Evolutionary conservation across 148 eudicot species (phyloP).

Genomic region (Suaeda aralocaspica): DNA sequence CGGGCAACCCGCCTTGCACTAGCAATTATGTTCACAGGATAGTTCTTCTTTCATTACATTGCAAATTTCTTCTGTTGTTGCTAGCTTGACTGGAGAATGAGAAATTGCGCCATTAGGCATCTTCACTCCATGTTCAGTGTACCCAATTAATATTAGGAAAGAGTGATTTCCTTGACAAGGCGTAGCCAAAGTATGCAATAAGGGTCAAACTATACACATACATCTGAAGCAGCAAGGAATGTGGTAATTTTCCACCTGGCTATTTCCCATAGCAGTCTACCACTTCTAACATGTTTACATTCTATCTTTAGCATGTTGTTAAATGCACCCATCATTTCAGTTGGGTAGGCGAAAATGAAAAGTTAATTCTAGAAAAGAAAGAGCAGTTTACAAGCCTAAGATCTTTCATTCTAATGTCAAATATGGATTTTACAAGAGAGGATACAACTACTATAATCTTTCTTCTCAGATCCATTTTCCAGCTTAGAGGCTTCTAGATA

Average conservation of each 20-base stretch:
- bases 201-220: constrained; percentile 39
- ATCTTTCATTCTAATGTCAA: constrained; percentile 43
- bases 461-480: constrained; percentile 45
- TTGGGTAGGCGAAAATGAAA: constrained; percentile 58
- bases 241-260: constrained; percentile 52
- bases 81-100: constrained; percentile 34
- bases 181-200: constrained; percentile 52
- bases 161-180: constrained; percentile 48
- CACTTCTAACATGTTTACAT: constrained; percentile 46
- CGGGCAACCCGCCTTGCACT: constrained; percentile 70
- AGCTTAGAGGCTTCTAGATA: constrained; percentile 40
- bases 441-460: constrained; percentile 35
- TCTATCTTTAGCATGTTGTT: constrained; percentile 31
- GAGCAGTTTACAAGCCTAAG: constrained; percentile 42
- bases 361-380: constrained; percentile 47
- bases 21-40: constrained; percentile 63
- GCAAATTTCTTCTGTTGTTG: constrained; percentile 55
- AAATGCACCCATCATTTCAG: constrained; percentile 38
- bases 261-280: constrained; percentile 74
- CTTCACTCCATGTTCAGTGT: constrained; percentile 42
- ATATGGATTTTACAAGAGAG: constrained; percentile 41
- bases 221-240: constrained; percentile 38
- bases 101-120: constrained; percentile 31
- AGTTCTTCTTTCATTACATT: constrained; percentile 58
- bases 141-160: constrained; percentile 56